Base-by-base conservation (phyloP, 306 rosid genomes). In the Vigna angularis region DNA sequence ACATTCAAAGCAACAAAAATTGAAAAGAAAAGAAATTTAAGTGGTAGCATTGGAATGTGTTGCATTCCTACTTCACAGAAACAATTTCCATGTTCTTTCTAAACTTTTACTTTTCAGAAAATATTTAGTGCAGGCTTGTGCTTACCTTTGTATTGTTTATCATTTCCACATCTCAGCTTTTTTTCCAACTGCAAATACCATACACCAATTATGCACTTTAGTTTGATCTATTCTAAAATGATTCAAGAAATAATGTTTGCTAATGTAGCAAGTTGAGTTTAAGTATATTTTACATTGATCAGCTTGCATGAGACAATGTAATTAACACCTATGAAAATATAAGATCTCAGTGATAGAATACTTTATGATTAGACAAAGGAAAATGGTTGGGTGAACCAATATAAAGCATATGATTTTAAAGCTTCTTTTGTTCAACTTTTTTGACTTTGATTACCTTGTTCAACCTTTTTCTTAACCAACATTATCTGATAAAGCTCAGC, bases 341-440 rank as follows among this genome's bases (percentile, higher is more conserved):
- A 61, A 30, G 14, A 28, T 61, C 66, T 61, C 42, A 61, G 44
- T 61, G 44, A 14, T 30, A 30, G 5, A 61, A 61, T 61, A 14
- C 1, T 61, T 30, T 40, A 61, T 30, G 66, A 59, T 59, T 12
- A 4, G 9, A 13, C 10, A 61, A 59, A 28, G 44, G 11, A 30
- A 59, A 61, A 61, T 61, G 66, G 20, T 61, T 61, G 42, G 66
- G 12, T 61, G 44, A 30, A 61, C 18, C 65, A 61, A 61, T 61
- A 61, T 30, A 28, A 61, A 59, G 42, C 40, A 13, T 26, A 7
- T 13, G 14, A 59, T 59, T 20, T 18, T 59, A 59, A 59, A 61
- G 20, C 66, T 28, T 13, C 20, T 61, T 61, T 57, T 59, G 1
- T 1, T 64, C 24, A 36, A 34, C 69, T 36, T 64, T 62, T 36